phyloP scores from a whole-genome alignment of 257 asterid species.

The Haberlea rhodopensis region DNA sequence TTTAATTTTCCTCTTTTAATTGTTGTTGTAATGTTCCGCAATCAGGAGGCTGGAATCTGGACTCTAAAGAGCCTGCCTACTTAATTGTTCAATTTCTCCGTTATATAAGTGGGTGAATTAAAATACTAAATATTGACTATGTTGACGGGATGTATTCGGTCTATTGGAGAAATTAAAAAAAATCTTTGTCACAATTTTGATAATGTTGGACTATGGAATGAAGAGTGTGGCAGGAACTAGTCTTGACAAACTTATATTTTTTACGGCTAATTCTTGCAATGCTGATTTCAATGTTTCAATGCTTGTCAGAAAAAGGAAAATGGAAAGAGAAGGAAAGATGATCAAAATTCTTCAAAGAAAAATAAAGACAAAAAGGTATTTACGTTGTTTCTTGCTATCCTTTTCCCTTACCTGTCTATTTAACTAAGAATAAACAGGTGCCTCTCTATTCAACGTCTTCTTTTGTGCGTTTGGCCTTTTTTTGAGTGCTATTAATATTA shows the following conservation, averaged over 20 bases:
- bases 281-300: slow-evolving; percentile 23
- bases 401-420: background rate
- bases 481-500: no score
- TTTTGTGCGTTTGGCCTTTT: no score
- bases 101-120: background rate
- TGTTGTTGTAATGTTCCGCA: background rate
- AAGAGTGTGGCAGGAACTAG: slow-evolving; percentile 7
- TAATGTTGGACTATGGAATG: slow-evolving; percentile 8
- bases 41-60: slow-evolving; percentile 4
- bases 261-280: slow-evolving; percentile 20
- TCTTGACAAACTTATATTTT: slow-evolving; percentile 5
- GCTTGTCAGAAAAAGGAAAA: slow-evolving; percentile 76
- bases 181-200: background rate
- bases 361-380: slow-evolving; percentile 83
- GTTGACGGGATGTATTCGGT: slow-evolving; percentile 2
- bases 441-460: background rate
- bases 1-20: background rate
- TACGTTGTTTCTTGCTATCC: slow-evolving; percentile 17
- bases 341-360: slow-evolving; percentile 56
- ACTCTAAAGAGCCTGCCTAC: background rate
- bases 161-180: slow-evolving; percentile 11
- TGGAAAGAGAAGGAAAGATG: slow-evolving; percentile 93
- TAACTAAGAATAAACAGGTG: background rate
- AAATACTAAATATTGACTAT: background rate
- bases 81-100: slow-evolving; percentile 11